Conservation (phyloP, 306 rosid species). For the Quercus mongolica region DNA sequence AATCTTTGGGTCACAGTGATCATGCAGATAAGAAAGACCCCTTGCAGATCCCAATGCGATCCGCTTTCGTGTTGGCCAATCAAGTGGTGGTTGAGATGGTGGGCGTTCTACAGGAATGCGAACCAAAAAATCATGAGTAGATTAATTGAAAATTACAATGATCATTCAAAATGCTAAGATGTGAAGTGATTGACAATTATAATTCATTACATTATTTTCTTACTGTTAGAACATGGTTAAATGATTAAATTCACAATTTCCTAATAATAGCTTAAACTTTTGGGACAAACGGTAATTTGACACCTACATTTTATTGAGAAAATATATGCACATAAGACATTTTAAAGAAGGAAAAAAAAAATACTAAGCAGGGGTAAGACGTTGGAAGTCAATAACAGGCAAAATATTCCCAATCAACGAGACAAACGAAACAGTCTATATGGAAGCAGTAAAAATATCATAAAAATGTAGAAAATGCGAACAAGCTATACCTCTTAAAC, state of each 20-base stretch:
- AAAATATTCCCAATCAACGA: not conserved
- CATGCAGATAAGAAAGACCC: slow-evolving; percentile 95
- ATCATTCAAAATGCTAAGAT: not conserved
- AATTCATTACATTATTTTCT: not conserved
- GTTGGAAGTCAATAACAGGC: not conserved
- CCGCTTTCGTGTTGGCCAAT: slow-evolving; percentile 92
- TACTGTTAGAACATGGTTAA: too few species aligned
- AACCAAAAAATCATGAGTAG: slow-evolving; percentile 4
- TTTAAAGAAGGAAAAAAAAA: not conserved
- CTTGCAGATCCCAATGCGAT: slow-evolving; percentile 98
- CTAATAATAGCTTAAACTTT: too few species aligned
- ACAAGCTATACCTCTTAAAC: slow-evolving; percentile 78
- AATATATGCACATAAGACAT: not conserved
- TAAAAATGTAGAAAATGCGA: not conserved
- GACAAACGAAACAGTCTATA: not conserved
- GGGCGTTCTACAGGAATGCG: slow-evolving; percentile 72
- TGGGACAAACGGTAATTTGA: too few species aligned
- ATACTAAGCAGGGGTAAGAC: not conserved
- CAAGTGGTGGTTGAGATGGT: slow-evolving; percentile 77
- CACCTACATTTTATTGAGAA: not conserved
- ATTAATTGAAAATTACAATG: not conserved
- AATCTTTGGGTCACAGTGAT: slow-evolving; percentile 97
- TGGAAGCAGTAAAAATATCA: not conserved
- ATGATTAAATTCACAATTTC: too few species aligned
- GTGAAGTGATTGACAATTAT: not conserved